Conservation (phyloP, 352 stramenopile species). For the Albugo candida region DNA sequence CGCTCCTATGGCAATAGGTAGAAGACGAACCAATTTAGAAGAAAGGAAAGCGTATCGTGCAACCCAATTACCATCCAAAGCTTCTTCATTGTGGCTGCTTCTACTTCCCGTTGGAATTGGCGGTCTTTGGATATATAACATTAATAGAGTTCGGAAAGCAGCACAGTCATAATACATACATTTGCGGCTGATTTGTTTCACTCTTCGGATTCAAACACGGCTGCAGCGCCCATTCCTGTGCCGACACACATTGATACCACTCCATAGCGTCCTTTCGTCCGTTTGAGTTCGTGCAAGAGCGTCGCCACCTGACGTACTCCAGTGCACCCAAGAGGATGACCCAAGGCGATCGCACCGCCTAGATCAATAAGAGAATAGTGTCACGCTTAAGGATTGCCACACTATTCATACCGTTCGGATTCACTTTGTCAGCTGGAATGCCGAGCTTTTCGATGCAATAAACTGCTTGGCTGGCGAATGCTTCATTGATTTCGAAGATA, state of each 20-base stretch:
- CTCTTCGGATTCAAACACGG: constrained; percentile 74
- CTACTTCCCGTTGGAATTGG: too few relatives aligned
- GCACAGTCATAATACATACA: constrained; percentile 1
- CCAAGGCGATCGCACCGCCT: constrained; percentile 72
- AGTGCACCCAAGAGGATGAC: constrained; percentile 80
- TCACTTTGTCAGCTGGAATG: constrained; percentile 70
- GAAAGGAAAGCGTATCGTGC: constrained; percentile 53
- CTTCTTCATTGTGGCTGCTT: constrained; percentile 14
- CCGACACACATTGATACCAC: constrained; percentile 93
- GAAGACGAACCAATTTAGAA: constrained; percentile 30
- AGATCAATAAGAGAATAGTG: not conserved
- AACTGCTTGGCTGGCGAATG: constrained; percentile 74
- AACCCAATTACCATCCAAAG: constrained; percentile 36
- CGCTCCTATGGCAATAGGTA: constrained; percentile 31
- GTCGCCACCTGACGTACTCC: constrained; percentile 81
- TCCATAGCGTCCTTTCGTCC: constrained; percentile 62
- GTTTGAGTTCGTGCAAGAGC: constrained; percentile 82
- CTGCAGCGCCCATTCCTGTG: constrained; percentile 86
- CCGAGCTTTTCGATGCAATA: constrained; percentile 67
- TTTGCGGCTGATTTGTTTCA: constrained; percentile 10
- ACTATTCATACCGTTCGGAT: constrained; percentile 46
- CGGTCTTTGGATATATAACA: too few relatives aligned
- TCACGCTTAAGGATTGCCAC: not conserved
- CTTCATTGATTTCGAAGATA: constrained; percentile 85
- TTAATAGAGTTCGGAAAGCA: too few relatives aligned